phyloP scores from a whole-genome alignment of 768 basidiomycete genomes.

The Suillus subaureus region DNA sequence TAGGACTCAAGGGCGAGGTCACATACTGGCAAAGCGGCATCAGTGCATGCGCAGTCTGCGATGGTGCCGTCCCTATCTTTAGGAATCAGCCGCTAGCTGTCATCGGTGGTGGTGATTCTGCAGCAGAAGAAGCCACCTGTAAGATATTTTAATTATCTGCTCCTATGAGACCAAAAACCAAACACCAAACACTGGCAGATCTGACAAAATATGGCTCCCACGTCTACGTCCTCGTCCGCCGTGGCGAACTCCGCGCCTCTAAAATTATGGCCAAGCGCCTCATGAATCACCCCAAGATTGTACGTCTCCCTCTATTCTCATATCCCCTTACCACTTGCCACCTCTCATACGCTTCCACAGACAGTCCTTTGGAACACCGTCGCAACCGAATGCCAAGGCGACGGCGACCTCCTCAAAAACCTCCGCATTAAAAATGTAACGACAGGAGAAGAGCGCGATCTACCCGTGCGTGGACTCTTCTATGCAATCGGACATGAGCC shows the following conservation, averaged over 20 bases:
- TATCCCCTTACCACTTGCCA: background rate
- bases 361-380: slow-evolving; percentile 93
- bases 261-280: slow-evolving; percentile 99
- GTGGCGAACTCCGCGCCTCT: slow-evolving; percentile 90
- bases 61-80: slow-evolving; percentile 99
- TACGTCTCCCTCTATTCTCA: slow-evolving; percentile 37
- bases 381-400: slow-evolving; percentile 89
- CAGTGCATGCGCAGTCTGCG: slow-evolving; percentile 97
- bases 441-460: slow-evolving; percentile 80
- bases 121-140: slow-evolving; percentile 99
- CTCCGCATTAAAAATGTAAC: slow-evolving; percentile 82
- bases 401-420: slow-evolving; percentile 88
- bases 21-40: slow-evolving; percentile 99
- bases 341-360: slow-evolving; percentile 34
- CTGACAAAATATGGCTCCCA: slow-evolving; percentile 96
- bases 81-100: slow-evolving; percentile 96
- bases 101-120: slow-evolving; percentile 97
- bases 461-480: slow-evolving; percentile 90
- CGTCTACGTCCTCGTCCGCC: slow-evolving; percentile 94
- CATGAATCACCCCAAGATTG: slow-evolving; percentile 87
- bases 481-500: slow-evolving; percentile 97
- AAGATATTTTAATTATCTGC: slow-evolving; percentile 31
- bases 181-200: slow-evolving; percentile 45
- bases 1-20: slow-evolving; percentile 88
- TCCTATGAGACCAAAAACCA: background rate